phyloP scores from a whole-genome alignment of 139 green algal genomes.

The Pleodorina starrii region DNA sequence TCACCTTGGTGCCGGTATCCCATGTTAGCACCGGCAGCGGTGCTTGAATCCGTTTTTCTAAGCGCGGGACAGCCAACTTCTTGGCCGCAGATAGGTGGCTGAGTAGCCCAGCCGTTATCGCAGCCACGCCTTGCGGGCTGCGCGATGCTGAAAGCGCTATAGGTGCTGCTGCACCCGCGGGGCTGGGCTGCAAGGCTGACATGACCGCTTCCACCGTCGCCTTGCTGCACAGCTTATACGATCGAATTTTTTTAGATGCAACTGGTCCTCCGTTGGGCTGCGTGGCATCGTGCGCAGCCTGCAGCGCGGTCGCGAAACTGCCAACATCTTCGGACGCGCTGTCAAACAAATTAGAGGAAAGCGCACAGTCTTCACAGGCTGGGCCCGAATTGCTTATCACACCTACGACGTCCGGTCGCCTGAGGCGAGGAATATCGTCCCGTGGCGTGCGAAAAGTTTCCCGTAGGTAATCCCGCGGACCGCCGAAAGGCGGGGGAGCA shows the following conservation, averaged over 20 bases:
- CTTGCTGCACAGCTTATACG: conserved; percentile 13
- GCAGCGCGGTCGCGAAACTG: neutral
- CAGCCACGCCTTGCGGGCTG: no score
- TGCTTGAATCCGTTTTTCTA: no score
- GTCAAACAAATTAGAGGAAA: no score
- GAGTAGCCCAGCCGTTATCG: no score
- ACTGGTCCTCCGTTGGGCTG: neutral
- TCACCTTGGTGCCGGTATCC: no score
- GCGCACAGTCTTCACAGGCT: no score
- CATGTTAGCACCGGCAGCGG: no score
- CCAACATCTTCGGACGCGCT: neutral
- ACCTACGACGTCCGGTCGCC: neutral
- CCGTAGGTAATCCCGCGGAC: conserved; percentile 15
- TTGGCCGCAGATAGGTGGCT: no score
- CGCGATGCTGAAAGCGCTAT: no score
- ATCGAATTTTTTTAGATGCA: neutral
- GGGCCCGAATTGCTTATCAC: neutral
- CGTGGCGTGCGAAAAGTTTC: neutral
- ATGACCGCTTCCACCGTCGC: neutral
- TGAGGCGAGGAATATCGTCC: neutral
- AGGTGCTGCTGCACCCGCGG: no score
- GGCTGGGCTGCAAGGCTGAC: conserved; percentile 3
- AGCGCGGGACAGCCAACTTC: no score
- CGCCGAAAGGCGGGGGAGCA: neutral
- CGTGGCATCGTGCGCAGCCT: neutral